A percentile compares a stretch with the other conserved stretches of the same genome.
These are phyloP conservation scores for Erysimum cheiranthoides DNA, from an alignment of 345 rosid genomes.

Conservation along the genomic window DNA sequence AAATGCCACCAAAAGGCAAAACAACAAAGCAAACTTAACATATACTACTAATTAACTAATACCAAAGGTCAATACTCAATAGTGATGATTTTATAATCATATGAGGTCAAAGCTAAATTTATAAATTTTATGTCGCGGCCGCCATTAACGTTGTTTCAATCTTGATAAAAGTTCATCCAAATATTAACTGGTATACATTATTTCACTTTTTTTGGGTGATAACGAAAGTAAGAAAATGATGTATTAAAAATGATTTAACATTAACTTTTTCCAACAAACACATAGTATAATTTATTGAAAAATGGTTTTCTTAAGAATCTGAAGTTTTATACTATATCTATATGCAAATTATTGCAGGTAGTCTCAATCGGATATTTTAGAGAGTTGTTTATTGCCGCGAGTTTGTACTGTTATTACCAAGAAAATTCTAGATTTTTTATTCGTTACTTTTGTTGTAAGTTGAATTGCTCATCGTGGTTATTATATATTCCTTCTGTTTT, in stretches of 20 bases:
- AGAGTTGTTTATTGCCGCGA: background rate
- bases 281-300: background rate
- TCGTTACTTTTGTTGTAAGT: background rate
- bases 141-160: conserved; percentile 3
- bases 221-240: background rate
- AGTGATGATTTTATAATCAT: conserved; percentile 20
- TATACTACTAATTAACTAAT: conserved; percentile 5
- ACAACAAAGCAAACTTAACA: background rate
- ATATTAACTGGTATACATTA: background rate
- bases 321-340: background rate
- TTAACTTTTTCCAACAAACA: background rate
- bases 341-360: conserved; percentile 4
- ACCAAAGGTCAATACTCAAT: conserved; percentile 12
- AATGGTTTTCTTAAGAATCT: background rate
- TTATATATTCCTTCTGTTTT: no score
- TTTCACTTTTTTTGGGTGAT: background rate
- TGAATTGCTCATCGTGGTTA: background rate
- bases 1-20: conserved; percentile 39
- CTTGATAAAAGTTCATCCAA: conserved; percentile 1
- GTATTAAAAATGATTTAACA: background rate
- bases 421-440: background rate
- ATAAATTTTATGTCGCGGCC: background rate
- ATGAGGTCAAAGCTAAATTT: conserved; percentile 31
- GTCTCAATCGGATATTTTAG: background rate
- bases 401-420: background rate